A percentile compares a stretch with the other conserved stretches of the same genome.
Conservation (phyloP, 2,329 filamentous ascomycete genomes). For the Dothidotthia symphoricarpi region DNA sequence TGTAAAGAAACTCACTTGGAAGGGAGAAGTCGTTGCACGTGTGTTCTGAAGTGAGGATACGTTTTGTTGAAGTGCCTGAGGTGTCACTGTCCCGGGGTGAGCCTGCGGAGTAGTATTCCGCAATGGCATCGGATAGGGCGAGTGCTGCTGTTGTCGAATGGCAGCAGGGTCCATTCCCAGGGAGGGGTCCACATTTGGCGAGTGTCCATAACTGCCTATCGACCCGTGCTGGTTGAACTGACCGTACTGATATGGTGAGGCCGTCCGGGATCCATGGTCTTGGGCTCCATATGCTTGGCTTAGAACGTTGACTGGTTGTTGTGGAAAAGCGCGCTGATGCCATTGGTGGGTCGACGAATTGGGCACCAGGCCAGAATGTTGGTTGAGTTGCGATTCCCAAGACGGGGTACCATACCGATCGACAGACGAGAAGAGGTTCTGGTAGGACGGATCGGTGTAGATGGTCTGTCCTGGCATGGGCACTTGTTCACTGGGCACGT, state of each 20-base stretch:
- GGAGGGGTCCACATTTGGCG: conserved; percentile 30
- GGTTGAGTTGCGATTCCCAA: conserved; percentile 33
- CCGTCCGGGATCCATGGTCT: conserved; percentile 23
- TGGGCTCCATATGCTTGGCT: conserved; percentile 27
- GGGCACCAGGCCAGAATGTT: conserved; percentile 22
- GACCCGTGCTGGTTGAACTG: conserved; percentile 29
- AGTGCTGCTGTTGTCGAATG: conserved; percentile 32
- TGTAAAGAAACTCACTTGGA: conserved; percentile 26
- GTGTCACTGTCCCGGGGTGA: conserved; percentile 29
- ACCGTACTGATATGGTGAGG: conserved; percentile 36
- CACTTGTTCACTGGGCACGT: conserved; percentile 39
- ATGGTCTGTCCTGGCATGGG: conserved; percentile 34
- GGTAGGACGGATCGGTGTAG: conserved; percentile 34
- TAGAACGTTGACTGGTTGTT: conserved; percentile 23
- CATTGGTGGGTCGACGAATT: conserved; percentile 20
- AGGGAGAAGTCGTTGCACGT: conserved; percentile 22
- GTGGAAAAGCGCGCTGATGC: conserved; percentile 28
- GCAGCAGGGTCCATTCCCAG: conserved; percentile 23
- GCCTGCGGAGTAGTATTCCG: conserved; percentile 22
- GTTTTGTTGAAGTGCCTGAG: conserved; percentile 33
- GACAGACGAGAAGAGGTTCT: conserved; percentile 28
- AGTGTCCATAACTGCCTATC: conserved; percentile 24
- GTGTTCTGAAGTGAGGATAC: conserved; percentile 16
- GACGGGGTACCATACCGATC: conserved; percentile 33
- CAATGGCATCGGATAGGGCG: conserved; percentile 31